Percentiles rank a stretch among this genome's conserved stretches.
Conservation (phyloP, 1,284 basidiomycete species). For the Thecaphora thlaspeos region DNA sequence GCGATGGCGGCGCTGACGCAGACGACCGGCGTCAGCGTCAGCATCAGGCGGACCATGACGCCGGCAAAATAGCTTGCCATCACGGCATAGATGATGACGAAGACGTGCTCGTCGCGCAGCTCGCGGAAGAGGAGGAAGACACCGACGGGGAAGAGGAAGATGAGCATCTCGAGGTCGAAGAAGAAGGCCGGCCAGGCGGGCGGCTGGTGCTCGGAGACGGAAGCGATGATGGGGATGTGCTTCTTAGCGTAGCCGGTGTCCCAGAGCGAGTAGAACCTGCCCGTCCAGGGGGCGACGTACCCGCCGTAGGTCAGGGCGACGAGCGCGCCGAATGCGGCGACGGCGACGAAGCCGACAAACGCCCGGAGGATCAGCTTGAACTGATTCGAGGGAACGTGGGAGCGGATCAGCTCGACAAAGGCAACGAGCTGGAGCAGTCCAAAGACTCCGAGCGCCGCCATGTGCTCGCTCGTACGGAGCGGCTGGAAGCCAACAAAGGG, state of each 20-base stretch:
- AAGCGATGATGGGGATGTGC: slow-evolving; percentile 97
- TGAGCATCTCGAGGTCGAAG: slow-evolving; percentile 96
- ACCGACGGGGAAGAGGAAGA: slow-evolving; percentile 96
- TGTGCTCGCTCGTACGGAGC: slow-evolving; percentile 95
- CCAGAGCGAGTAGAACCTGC: slow-evolving; percentile 98
- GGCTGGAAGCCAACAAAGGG: slow-evolving; percentile 99
- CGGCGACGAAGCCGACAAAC: slow-evolving; percentile 70
- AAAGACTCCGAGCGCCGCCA: slow-evolving; percentile 96
- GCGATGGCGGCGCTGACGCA: slow-evolving; percentile 90
- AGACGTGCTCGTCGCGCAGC: slow-evolving; percentile 93
- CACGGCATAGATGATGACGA: slow-evolving; percentile 96
- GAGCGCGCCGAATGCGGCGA: slow-evolving; percentile 62
- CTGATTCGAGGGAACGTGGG: slow-evolving; percentile 86
- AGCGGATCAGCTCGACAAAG: slow-evolving; percentile 83
- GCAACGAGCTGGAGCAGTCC: slow-evolving; percentile 95
- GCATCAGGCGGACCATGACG: slow-evolving; percentile 96
- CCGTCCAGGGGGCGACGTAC: slow-evolving; percentile 98
- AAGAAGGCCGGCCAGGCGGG: slow-evolving; percentile 99
- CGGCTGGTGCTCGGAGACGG: slow-evolving; percentile 99
- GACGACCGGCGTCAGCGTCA: slow-evolving; percentile 85
- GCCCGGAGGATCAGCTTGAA: slow-evolving; percentile 71
- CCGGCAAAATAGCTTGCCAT: slow-evolving; percentile 98
- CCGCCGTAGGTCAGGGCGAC: slow-evolving; percentile 82
- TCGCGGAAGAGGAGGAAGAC: slow-evolving; percentile 90
- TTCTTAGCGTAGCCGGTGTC: slow-evolving; percentile 98